These are phyloP conservation scores for Alnus glutinosa DNA, from an alignment of 306 rosid genomes.

Conservation along the genomic window DNA sequence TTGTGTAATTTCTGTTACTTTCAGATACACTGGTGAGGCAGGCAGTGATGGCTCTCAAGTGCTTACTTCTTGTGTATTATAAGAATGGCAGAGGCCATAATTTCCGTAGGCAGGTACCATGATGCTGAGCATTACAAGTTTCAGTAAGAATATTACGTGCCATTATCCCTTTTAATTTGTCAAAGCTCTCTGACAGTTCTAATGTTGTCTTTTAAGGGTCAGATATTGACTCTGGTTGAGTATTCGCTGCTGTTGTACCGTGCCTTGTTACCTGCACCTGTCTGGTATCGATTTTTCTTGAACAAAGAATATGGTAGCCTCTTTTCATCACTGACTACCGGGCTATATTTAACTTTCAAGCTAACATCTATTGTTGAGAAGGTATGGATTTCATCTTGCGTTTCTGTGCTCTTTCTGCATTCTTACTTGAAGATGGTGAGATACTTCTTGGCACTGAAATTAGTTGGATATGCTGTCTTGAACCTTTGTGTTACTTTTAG, in stretches of 20 bases:
- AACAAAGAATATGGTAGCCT: conserved; percentile 83
- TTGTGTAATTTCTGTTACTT: conserved; percentile 25
- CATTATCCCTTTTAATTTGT: conserved; percentile 20
- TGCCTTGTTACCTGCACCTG: conserved; percentile 78
- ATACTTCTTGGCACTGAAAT: conserved; percentile 7
- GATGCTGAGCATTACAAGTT: conserved; percentile 22
- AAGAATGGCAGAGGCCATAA: conserved; percentile 80
- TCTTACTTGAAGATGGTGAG: conserved; percentile 14
- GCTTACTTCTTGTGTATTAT: conserved; percentile 73
- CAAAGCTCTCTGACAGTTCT: conserved; percentile 35
- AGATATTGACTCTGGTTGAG: conserved; percentile 79
- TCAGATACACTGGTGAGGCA: conserved; percentile 85
- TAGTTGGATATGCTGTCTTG: conserved; percentile 4
- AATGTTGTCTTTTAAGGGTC: conserved; percentile 60
- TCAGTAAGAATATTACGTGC: conserved; percentile 2
- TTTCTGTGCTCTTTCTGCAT: conserved; percentile 20
- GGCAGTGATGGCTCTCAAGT: conserved; percentile 81
- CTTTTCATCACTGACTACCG: conserved; percentile 86
- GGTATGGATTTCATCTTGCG: conserved; percentile 46
- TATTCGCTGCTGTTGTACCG: conserved; percentile 75
- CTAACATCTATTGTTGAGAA: conserved; percentile 78
- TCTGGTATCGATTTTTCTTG: conserved; percentile 87
- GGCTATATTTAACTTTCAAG: conserved; percentile 87
- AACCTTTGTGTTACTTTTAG: conserved; percentile 38
- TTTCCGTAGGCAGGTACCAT: conserved; percentile 72